Conservation (phyloP, 2,329 filamentous ascomycete species). For the Colletotrichum sp. region DNA sequence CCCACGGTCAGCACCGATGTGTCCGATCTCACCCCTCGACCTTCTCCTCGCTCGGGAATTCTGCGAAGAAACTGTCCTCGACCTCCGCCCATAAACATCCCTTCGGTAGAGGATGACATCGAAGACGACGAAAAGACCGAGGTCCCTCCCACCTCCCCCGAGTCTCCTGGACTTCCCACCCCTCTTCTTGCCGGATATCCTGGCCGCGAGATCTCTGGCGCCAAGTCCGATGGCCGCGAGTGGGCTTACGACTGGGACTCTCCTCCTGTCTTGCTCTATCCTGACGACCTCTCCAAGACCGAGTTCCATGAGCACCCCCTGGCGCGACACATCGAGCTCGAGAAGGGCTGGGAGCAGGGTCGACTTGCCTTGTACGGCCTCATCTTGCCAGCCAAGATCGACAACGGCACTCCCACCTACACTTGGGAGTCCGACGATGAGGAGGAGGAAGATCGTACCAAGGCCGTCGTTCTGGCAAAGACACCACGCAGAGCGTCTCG, state of each 20-base stretch:
- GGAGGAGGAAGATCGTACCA: not conserved
- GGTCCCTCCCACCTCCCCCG: not conserved
- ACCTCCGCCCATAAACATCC: not conserved
- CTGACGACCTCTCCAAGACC: conserved; percentile 36
- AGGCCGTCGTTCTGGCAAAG: not conserved
- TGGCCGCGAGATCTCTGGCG: conserved; percentile 40
- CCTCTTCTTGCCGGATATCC: conserved; percentile 51
- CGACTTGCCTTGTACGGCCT: conserved; percentile 14
- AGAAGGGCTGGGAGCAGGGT: conserved; percentile 6
- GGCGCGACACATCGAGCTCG: conserved; percentile 22
- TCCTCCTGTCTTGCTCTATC: conserved; percentile 35
- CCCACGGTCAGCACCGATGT: not conserved
- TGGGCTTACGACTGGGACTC: conserved; percentile 35
- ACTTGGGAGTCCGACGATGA: conserved; percentile 19
- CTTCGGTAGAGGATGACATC: not conserved
- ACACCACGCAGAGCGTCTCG: not conserved
- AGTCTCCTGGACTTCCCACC: not conserved
- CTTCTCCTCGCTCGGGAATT: not conserved
- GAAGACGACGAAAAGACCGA: not conserved
- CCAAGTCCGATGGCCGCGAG: conserved; percentile 40
- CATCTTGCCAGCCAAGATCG: conserved; percentile 12
- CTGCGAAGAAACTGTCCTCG: not conserved
- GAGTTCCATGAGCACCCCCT: conserved; percentile 42
- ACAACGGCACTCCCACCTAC: conserved; percentile 5
- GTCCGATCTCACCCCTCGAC: not conserved